Evolutionary conservation across 495 filamentous ascomycete genomes (phyloP).

Genomic region (Xylaria curta): DNA sequence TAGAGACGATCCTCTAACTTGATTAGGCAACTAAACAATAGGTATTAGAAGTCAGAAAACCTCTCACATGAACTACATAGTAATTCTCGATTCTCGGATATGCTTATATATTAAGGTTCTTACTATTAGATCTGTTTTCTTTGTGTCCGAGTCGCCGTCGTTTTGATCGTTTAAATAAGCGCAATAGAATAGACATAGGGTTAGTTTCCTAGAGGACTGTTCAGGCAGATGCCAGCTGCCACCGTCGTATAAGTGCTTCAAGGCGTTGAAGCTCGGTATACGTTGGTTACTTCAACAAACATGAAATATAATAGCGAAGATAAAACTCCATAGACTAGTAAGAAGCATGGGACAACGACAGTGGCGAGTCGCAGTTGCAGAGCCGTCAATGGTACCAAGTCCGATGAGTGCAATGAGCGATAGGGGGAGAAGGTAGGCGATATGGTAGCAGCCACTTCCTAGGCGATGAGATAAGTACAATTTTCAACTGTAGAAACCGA

Average conservation of each 20-base stretch:
- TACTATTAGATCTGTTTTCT: too few species aligned
- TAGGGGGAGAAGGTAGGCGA: background rate
- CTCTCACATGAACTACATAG: too few species aligned
- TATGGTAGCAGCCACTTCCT: background rate
- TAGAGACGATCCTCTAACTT: background rate
- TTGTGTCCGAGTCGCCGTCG: too few species aligned
- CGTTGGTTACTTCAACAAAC: background rate
- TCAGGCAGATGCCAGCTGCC: background rate
- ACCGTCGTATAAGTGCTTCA: background rate
- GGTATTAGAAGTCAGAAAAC: too few species aligned
- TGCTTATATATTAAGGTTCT: too few species aligned
- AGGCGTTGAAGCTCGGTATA: background rate
- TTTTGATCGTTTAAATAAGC: too few species aligned
- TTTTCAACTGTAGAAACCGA: background rate
- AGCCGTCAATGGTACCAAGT: background rate
- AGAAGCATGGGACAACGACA: background rate
- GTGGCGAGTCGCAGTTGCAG: background rate
- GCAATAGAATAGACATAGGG: too few species aligned
- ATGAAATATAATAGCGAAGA: background rate
- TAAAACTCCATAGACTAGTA: background rate
- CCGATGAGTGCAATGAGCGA: background rate
- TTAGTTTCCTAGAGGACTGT: background rate
- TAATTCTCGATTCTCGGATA: too few species aligned
- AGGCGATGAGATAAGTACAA: background rate
- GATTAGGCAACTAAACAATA: background rate